phyloP scores from a whole-genome alignment of 2,329 filamentous ascomycete genomes.

The Dactylellina cionopaga region DNA sequence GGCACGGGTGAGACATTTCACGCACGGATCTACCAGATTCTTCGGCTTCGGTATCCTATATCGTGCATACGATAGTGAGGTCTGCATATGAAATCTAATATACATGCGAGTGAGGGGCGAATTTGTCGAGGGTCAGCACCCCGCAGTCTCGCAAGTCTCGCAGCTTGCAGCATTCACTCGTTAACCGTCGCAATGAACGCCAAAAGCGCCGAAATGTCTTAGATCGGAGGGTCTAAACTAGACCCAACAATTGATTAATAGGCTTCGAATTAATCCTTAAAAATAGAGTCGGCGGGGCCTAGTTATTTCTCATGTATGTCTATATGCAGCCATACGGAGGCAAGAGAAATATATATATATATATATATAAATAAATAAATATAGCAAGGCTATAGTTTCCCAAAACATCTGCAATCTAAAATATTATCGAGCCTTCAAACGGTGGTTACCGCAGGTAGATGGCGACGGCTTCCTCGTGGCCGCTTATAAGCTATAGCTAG shows the following conservation, averaged over 20 bases:
- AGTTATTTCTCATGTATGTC: conserved; percentile 29
- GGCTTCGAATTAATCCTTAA: conserved; percentile 38
- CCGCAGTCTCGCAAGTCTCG: conserved; percentile 19
- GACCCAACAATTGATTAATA: conserved; percentile 23
- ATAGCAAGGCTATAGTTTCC: conserved; percentile 19
- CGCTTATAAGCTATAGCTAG: too few species aligned
- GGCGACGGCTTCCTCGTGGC: conserved; percentile 2
- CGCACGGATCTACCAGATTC: conserved; percentile 40
- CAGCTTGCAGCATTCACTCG: neutral
- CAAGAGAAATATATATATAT: too few species aligned
- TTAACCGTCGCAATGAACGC: conserved; percentile 15
- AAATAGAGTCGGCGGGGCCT: conserved; percentile 37
- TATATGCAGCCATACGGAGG: conserved; percentile 32
- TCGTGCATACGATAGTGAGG: conserved; percentile 35
- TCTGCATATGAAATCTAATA: conserved; percentile 7
- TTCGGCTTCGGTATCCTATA: conserved; percentile 53
- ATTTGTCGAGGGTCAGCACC: conserved; percentile 40
- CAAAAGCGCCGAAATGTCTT: conserved; percentile 48
- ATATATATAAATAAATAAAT: neutral
- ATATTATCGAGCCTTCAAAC: conserved; percentile 17
- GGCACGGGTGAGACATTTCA: conserved; percentile 35
- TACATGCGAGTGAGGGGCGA: conserved; percentile 32
- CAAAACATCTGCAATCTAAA: conserved; percentile 14
- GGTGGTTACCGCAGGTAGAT: conserved; percentile 15
- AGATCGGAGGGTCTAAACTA: conserved; percentile 14